A percentile compares a stretch with the other conserved stretches of the same genome.
Evolutionary conservation across 257 asterid species (phyloP).

Genomic region (Salvia rosmarinus): DNA sequence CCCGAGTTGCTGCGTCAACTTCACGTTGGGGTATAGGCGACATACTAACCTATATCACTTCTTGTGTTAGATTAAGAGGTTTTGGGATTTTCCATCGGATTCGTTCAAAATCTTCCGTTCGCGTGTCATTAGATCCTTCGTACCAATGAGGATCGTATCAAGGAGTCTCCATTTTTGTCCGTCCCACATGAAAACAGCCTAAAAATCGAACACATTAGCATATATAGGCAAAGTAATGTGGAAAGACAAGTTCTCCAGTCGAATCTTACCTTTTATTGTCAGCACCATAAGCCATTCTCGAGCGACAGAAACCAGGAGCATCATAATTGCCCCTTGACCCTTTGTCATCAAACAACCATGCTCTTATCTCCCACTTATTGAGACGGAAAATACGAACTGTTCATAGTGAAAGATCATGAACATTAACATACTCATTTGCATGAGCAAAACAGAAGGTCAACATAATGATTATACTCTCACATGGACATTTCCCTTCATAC

Average conservation of each 20-base stretch:
- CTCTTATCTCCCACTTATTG: slow-evolving; percentile 75
- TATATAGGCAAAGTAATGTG: background rate
- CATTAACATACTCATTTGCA: slow-evolving; percentile 7
- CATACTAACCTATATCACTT: too few species aligned
- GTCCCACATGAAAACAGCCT: slow-evolving; percentile 85
- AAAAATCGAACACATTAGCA: slow-evolving; percentile 36
- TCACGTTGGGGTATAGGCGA: too few species aligned
- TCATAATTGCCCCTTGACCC: slow-evolving; percentile 50
- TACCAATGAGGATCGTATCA: too few species aligned
- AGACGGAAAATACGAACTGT: slow-evolving; percentile 66
- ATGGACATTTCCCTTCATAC: slow-evolving; percentile 46
- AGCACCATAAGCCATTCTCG: slow-evolving; percentile 64
- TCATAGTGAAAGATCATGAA: background rate
- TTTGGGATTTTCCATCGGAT: too few species aligned
- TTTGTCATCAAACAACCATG: slow-evolving; percentile 58
- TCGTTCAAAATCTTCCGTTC: too few species aligned
- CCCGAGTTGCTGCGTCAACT: too few species aligned
- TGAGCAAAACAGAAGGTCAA: background rate
- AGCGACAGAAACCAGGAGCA: slow-evolving; percentile 58
- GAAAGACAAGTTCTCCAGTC: background rate
- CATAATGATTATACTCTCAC: slow-evolving; percentile 39
- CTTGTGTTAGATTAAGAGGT: too few species aligned
- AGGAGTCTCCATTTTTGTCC: slow-evolving; percentile 57
- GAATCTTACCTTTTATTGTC: slow-evolving; percentile 66
- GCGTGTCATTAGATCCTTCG: too few species aligned